Evolutionary conservation across 164 flowering plant species (phyloP).

Genomic region (Tetracentron sinense): DNA sequence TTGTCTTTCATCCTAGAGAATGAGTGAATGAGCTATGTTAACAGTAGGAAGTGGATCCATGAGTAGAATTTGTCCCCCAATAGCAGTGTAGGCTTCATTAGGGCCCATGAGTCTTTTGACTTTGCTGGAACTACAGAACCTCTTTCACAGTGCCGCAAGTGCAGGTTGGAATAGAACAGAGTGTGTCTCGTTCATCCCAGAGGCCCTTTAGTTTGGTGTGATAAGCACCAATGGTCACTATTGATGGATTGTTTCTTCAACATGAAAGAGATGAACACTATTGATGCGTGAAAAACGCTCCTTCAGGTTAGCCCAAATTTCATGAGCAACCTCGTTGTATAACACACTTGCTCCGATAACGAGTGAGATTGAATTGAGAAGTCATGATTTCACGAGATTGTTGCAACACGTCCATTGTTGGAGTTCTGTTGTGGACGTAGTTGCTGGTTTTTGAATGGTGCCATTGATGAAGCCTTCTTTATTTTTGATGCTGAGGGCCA

Average conservation of each 20-base stretch:
- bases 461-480: not conserved
- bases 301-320: not conserved
- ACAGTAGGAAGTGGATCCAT: no score
- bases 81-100: not conserved
- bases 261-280: constrained; percentile 1
- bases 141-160: constrained; percentile 5
- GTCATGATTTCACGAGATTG: constrained; percentile 3
- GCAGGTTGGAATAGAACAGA: not conserved
- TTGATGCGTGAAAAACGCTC: constrained; percentile 8
- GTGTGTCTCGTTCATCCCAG: no score
- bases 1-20: constrained; percentile 1
- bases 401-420: constrained; percentile 3
- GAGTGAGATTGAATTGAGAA: constrained; percentile 3
- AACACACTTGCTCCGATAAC: not conserved
- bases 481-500: constrained; percentile 3
- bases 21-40: constrained; percentile 11
- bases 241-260: constrained; percentile 9
- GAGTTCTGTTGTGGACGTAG: not conserved
- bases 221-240: no score
- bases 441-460: not conserved
- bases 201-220: no score
- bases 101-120: constrained; percentile 2
- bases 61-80: constrained; percentile 10
- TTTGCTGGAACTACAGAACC: constrained; percentile 1
- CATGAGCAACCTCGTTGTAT: not conserved